Base-by-base conservation (phyloP, 2,329 filamentous ascomycete genomes). In the Aaosphaeria arxii region DNA sequence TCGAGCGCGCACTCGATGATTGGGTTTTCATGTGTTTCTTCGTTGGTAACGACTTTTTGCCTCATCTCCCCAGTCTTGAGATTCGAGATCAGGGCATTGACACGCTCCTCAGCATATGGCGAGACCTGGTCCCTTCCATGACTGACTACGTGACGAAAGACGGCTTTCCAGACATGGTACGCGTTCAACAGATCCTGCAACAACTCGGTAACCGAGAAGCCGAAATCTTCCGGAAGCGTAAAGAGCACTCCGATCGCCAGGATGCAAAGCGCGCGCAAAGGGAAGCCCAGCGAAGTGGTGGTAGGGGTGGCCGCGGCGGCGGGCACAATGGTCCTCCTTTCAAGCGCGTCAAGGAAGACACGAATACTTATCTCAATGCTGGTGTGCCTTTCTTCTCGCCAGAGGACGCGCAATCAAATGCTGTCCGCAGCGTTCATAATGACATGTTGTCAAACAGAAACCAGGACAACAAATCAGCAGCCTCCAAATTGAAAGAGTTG, bases 11-110 rank as follows among this genome's bases (percentile, higher is more conserved):
- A 29, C 82, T 97, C 50, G 94, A 97, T 71, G 92, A 97, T 67
- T 97, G 92, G 94, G 90, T 97, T 11, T 97, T 97, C 70, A 94
- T 97, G 85, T 97, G 92, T 74, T 97, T 95, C 75, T 97, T 97
- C 68, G 92, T 97, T 48, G 92, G 92, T 57, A 99, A 99, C 71
- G 95, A 99, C 76, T 99, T 99, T 74, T 75, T 99, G 58, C 94
- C 94, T 44, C 94, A 99, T 78, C 77, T 99, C 49, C 94, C 94
- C n/a, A 95, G 92, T 62, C 80, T 99, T 49, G 94, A 97, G 70
- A 97, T 99, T 68, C 85, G 94, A 51, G 94, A 99, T 65, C 91
- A 96, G 67, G 92, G 92, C 43, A 99, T 99, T 64, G 92, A 99
- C 66, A 95, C 91, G 1, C 78, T 99, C 47, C 95, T 91, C 56